Evolutionary conservation across 169 alveolate species (phyloP).

Genomic region (Toxoplasma gondii): DNA sequence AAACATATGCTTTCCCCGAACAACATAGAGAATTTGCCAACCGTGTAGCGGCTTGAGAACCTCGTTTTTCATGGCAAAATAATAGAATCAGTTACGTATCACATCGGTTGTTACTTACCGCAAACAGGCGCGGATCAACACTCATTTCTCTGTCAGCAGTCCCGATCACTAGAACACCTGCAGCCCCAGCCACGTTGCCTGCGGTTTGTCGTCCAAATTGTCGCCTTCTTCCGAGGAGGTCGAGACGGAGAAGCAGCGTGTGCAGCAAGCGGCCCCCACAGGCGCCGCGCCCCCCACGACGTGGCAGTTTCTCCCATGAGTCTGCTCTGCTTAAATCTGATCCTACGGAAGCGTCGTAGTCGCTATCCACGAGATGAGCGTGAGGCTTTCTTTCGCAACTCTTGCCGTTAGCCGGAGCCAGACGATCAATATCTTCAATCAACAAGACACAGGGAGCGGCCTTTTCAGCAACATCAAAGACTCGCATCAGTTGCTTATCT

Average conservation of each 20-base stretch:
- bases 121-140: constrained; percentile 2
- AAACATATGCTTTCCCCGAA: too few species aligned
- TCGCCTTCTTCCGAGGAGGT: neutral
- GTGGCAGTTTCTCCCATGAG: neutral
- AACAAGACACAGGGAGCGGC: constrained; percentile 35
- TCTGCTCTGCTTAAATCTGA: neutral
- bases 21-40: too few species aligned
- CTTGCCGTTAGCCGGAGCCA: constrained; percentile 18
- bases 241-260: constrained; percentile 14
- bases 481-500: constrained; percentile 15
- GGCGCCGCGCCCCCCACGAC: neutral
- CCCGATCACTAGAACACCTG: constrained; percentile 14
- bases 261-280: constrained; percentile 40
- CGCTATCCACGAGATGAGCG: neutral
- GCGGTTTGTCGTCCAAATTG: neutral
- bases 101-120: neutral
- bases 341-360: neutral
- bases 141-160: neutral
- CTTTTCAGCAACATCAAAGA: neutral
- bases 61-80: too few species aligned
- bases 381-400: neutral
- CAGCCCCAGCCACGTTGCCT: neutral
- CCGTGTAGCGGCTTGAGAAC: too few species aligned
- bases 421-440: neutral
- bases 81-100: too few species aligned